Conservation (phyloP, 2,329 filamentous ascomycete species). For the Nakataea oryzae region DNA sequence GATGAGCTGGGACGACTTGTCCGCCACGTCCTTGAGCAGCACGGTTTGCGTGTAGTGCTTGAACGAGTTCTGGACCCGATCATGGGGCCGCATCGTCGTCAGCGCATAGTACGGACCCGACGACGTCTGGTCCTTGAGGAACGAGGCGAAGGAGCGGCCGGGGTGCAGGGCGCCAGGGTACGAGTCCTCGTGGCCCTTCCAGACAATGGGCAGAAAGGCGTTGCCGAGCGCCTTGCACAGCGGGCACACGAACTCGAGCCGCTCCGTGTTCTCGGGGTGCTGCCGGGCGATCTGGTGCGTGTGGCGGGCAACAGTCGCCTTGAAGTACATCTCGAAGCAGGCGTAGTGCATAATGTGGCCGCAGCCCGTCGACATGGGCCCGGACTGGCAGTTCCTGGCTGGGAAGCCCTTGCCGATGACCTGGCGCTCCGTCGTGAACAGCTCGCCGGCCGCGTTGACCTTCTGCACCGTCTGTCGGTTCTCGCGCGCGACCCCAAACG, state of each 20-base stretch:
- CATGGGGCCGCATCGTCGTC: constrained; percentile 20
- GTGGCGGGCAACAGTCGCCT: constrained; percentile 75
- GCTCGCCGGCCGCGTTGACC: constrained; percentile 60
- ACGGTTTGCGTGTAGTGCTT: constrained; percentile 24
- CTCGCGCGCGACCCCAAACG: constrained; percentile 83
- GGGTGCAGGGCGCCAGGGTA: constrained; percentile 63
- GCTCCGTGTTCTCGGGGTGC: constrained; percentile 71
- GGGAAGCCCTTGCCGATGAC: constrained; percentile 85
- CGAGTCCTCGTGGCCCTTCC: constrained; percentile 83
- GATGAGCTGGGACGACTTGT: constrained; percentile 21
- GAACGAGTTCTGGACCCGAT: constrained; percentile 23
- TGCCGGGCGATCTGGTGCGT: constrained; percentile 87
- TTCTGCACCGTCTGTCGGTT: constrained; percentile 73
- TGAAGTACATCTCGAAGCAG: constrained; percentile 88
- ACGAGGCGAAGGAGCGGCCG: constrained; percentile 50
- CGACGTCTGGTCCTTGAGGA: constrained; percentile 50
- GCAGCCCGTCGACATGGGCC: constrained; percentile 81
- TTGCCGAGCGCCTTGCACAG: constrained; percentile 96
- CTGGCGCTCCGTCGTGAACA: constrained; percentile 65
- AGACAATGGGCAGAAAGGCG: constrained; percentile 86
- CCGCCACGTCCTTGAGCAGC: constrained; percentile 28
- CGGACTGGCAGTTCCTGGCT: constrained; percentile 51
- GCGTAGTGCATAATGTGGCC: constrained; percentile 98
- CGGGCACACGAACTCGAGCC: constrained; percentile 90
- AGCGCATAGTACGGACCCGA: constrained; percentile 27